A percentile compares a stretch with the other conserved stretches of the same genome.
Evolutionary conservation across 78 protist species (phyloP).

Genomic region (Polysphondylium violaceum): DNA sequence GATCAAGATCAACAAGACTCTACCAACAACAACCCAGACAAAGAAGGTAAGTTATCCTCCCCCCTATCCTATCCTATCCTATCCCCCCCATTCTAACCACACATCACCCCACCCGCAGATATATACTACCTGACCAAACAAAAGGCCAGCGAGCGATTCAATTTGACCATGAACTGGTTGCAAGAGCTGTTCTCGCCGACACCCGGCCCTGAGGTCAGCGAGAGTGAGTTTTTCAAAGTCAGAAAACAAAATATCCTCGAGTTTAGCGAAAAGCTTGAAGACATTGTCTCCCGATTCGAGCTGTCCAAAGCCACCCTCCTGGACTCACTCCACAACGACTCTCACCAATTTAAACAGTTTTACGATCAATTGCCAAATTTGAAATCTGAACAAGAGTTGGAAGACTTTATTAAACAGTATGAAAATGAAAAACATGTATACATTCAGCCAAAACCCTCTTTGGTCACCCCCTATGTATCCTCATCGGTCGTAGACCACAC

Average conservation of each 20-base stretch:
- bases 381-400: constrained; percentile 16
- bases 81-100: too few species aligned
- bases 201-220: constrained; percentile 26
- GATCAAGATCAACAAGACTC: background rate
- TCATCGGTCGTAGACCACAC: background rate
- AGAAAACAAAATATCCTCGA: constrained; percentile 10
- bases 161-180: constrained; percentile 32
- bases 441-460: constrained; percentile 13
- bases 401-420: constrained; percentile 4
- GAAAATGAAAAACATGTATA: constrained; percentile 32
- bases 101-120: too few species aligned
- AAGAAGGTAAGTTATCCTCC: background rate
- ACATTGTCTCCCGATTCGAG: background rate
- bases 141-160: constrained; percentile 24
- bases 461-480: background rate
- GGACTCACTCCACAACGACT: constrained; percentile 23
- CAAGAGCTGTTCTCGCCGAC: constrained; percentile 46
- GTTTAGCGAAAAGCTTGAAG: background rate
- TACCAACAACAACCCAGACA: background rate
- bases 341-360: background rate
- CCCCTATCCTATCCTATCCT: background rate
- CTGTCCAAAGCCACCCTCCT: background rate
- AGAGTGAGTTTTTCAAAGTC: background rate
- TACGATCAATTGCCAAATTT: constrained; percentile 8
- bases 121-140: constrained; percentile 24